A percentile compares a stretch with the other conserved stretches of the same genome.
These are phyloP conservation scores for Colletotrichum sp. DNA, from an alignment of 2,329 filamentous ascomycete genomes.

Conservation along the genomic window DNA sequence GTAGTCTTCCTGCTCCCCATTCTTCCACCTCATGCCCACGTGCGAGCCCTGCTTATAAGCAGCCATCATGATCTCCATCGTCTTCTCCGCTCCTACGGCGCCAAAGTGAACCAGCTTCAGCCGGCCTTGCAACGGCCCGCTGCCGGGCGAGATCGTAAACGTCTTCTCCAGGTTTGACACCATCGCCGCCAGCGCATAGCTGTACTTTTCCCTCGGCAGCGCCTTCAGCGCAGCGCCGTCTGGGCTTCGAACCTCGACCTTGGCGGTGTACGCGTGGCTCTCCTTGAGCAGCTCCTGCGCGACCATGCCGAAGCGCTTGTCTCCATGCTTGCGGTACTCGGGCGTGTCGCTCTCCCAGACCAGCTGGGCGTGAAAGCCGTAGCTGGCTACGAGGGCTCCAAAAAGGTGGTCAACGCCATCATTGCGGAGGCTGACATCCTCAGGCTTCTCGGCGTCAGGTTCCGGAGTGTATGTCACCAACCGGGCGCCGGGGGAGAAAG, in stretches of 20 bases:
- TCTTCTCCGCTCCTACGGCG: slow-evolving; percentile 64
- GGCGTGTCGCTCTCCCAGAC: slow-evolving; percentile 91
- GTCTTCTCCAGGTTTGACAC: slow-evolving; percentile 83
- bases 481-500: slow-evolving; percentile 63
- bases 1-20: slow-evolving; percentile 56
- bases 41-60: slow-evolving; percentile 65
- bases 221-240: slow-evolving; percentile 27
- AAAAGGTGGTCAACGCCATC: slow-evolving; percentile 51
- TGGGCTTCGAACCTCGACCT: slow-evolving; percentile 30
- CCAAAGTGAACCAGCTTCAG: slow-evolving; percentile 80
- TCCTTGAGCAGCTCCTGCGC: slow-evolving; percentile 73
- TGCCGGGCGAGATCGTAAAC: slow-evolving; percentile 81
- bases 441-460: background rate
- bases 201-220: slow-evolving; percentile 56
- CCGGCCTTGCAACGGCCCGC: slow-evolving; percentile 71
- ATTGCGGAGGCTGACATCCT: slow-evolving; percentile 30
- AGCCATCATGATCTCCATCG: slow-evolving; percentile 77
- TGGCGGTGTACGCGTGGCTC: slow-evolving; percentile 54
- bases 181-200: slow-evolving; percentile 77
- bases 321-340: slow-evolving; percentile 78
- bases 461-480: slow-evolving; percentile 44
- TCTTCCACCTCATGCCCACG: slow-evolving; percentile 53
- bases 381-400: slow-evolving; percentile 86
- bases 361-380: slow-evolving; percentile 87
- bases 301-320: slow-evolving; percentile 83